Evolutionary conservation across 1,139 yeast species (phyloP), one percentile per base, ranked within the genome.

Genomic region (Debaryomycetaceae sp.): DNA sequence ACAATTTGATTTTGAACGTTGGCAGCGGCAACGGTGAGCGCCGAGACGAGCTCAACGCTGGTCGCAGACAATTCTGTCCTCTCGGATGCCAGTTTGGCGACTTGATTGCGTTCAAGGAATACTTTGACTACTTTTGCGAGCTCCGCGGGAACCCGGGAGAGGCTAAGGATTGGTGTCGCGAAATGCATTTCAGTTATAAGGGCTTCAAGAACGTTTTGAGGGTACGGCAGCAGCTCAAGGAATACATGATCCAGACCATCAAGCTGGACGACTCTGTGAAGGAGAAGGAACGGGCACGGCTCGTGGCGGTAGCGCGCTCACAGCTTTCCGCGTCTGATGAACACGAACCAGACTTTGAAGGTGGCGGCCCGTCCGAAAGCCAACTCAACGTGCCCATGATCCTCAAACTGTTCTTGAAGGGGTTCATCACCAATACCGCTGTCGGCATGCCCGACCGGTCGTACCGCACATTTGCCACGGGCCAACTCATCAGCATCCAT

Each of bases 401-500:
- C 4, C 57, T 90, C 31, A 82, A 82, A 47, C 68, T 86, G 6
- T 92, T 92, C 51, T 56, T 92, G 26, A 65, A 69, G 27, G 98
- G 99, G 0, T 90, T 69, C 44, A 68, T 83, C 19, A 68, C 78
- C 32, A 87, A 90, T 49, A 78, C 95, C 0, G 98, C 98, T 1
- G 74, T 90, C 13, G 94, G 96, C 5, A 74, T 83, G 75, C 95
- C 98, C 0, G 98, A 92, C 50, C 68, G 96, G 43, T 80, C 95
- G 3, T 92, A 79, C 55, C 67, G 93, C 47, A 86, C 97, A 0
- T 78, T 86, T 11, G 60, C 77, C 16, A 73, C 79, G 5, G 94
- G 94, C 14, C 86, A 79, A 44, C 59, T 80, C 19, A 75, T 92
- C 27, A 75, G 92, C 34, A 75, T 92, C 13, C 99, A 92, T 49